Base-by-base conservation (phyloP, 306 rosid species). In the Vigna hirtella region DNA sequence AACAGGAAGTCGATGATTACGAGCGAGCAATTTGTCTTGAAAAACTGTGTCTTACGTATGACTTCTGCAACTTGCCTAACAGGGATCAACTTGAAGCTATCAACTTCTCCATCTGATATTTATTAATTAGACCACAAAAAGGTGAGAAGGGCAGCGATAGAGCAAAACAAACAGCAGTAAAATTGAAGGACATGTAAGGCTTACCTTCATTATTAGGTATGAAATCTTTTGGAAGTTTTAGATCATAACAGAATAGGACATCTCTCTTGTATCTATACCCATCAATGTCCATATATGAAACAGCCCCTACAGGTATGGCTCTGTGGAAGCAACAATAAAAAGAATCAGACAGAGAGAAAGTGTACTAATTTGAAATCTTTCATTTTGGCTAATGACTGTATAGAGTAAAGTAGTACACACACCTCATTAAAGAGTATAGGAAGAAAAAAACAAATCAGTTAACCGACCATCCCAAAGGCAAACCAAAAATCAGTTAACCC, bases 81-180 rank as follows among this genome's bases (percentile, higher is more conserved):
- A 49, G 88, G 96, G 72, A 93, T 77, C 87, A 91, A 75, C 93
- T 85, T 88, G 86, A 93, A 93, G 84, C 93, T 88, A 59, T 91
- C 98, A 78, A 93, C 98, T 85, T 93, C 98, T 74, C 98, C 98
- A 85, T 88, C 98, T 88, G 89, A 73, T 61, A 62, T 81, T 57
- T 56, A 26, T 26, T 26, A 26, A 73, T 73, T 72, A 17, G 58
- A 68, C 43, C 63, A 58, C 24, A 50, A 52, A 30, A 68, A 28
- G 77, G 34, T 30, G 67, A 68, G 20, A 66, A 69, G 32, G 65
- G 28, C 12, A 59, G 49, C 78, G 48, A 13, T 34, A 48, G 57
- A 43, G 58, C 48, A 62, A 11, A 71, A 45, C 50, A 45, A 65
- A 73, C 38, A 45, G 59, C 59, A 70, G 36, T 49, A 66, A 43